A percentile compares a stretch with the other conserved stretches of the same genome.
These are phyloP conservation scores for Danielia oregonensis DNA, from an alignment of 805 yeast genomes.

Conservation along the genomic window DNA sequence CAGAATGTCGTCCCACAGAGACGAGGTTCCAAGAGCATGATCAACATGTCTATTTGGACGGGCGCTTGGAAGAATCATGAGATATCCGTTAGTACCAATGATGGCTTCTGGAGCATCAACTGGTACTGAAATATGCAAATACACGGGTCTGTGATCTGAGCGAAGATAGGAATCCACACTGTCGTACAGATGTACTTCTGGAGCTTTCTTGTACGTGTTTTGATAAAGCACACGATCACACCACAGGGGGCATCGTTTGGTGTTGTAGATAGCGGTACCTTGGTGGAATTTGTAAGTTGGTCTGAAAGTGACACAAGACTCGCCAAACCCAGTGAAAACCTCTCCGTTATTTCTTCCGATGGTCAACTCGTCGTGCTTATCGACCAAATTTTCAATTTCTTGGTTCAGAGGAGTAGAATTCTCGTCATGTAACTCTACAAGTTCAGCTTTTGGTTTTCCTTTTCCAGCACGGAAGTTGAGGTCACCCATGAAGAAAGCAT, in stretches of 20 bases:
- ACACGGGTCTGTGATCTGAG: conserved; percentile 85
- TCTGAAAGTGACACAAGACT: conserved; percentile 58
- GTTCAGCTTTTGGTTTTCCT: conserved; percentile 13
- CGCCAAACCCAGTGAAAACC: conserved; percentile 61
- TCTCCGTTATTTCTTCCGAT: conserved; percentile 37
- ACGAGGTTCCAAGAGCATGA: neutral
- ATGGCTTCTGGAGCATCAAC: conserved; percentile 28
- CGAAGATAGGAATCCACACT: conserved; percentile 44
- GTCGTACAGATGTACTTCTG: conserved; percentile 40
- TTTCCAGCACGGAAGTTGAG: conserved; percentile 66
- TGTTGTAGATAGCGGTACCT: conserved; percentile 49
- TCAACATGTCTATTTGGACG: neutral
- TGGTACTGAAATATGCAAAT: conserved; percentile 47
- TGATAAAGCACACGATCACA: conserved; percentile 78
- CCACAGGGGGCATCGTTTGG: conserved; percentile 77
- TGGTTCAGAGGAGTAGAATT: conserved; percentile 8
- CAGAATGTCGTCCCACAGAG: neutral
- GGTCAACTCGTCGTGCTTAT: conserved; percentile 49
- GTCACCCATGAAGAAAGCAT: conserved; percentile 79
- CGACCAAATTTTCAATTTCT: conserved; percentile 20
- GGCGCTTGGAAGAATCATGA: conserved; percentile 11
- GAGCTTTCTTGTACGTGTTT: conserved; percentile 31
- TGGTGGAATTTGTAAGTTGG: conserved; percentile 75
- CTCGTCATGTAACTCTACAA: conserved; percentile 24
- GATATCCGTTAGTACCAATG: conserved; percentile 13